Percentiles rank a stretch among this genome's conserved stretches.
phyloP scores from a whole-genome alignment of 139 green algal genomes.

The Chlamydomonas schloesseri region DNA sequence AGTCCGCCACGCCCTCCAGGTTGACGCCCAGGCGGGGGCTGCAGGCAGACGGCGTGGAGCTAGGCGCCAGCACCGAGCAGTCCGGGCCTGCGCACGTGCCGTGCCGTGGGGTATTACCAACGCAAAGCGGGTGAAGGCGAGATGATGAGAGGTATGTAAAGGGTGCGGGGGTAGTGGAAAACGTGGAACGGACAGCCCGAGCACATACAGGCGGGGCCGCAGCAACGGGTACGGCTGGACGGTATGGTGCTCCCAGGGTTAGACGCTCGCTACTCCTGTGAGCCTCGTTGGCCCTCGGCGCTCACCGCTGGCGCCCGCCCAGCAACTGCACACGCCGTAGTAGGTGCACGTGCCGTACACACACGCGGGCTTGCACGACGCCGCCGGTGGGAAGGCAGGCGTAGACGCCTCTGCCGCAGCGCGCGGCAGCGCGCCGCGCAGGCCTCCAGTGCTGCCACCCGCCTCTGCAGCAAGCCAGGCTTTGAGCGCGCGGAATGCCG shows the following conservation, averaged over 20 bases:
- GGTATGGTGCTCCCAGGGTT: too few species aligned
- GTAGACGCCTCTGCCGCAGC: not conserved
- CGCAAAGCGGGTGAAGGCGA: too few species aligned
- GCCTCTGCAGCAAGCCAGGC: conserved; percentile 5
- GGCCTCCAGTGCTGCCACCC: not conserved
- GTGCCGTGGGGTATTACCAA: too few species aligned
- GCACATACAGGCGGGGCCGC: too few species aligned
- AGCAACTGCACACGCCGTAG: conserved; percentile 44
- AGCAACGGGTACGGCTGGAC: too few species aligned
- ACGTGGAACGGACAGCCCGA: too few species aligned
- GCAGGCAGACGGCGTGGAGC: conserved; percentile 15
- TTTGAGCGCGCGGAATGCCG: not conserved
- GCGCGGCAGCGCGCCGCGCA: not conserved
- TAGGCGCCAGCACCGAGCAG: not conserved
- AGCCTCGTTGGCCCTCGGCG: too few species aligned
- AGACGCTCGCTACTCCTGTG: too few species aligned
- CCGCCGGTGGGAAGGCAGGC: not conserved
- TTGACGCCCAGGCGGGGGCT: conserved; percentile 37
- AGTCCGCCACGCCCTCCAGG: conserved; percentile 45
- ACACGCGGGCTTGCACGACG: conserved; percentile 1
- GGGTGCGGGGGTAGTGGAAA: too few species aligned
- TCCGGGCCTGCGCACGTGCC: not conserved
- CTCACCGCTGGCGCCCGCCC: conserved; percentile 33
- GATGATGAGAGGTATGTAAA: too few species aligned
- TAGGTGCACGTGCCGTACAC: conserved; percentile 17